Base-by-base conservation (phyloP, 2,329 filamentous ascomycete species). In the Cercospora sp. region DNA sequence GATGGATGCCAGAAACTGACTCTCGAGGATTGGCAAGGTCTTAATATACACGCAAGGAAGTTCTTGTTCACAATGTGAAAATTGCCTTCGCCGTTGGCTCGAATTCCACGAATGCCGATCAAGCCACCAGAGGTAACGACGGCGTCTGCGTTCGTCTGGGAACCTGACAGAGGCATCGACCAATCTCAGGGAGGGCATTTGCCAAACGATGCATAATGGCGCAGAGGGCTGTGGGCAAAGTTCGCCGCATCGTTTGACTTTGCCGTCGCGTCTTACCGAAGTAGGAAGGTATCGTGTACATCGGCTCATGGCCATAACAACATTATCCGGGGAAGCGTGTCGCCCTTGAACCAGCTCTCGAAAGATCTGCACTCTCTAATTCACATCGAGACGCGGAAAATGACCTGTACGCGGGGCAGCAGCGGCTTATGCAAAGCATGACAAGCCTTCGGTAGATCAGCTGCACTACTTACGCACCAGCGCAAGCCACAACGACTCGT, bases 381-480 rank as follows among this genome's bases (percentile, higher is more conserved):
- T 23, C 20, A 9, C 31, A 31, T 36, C n/a, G 45, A 26, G 26
- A 20, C 3, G 33, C 33, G 9, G 26, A 28, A 23, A 26, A 26
- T 18, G 59, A 28, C 20, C 23, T 39, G 18, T 39, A 28, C 36
- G 60, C 60, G 60, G 60, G 60, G 60, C 30, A 16, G 33, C 36
- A 26, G 36, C 16, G 39, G 36, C 60, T 48, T 18, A 48, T 48
- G 60, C 39, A 62, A 18, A 45, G 60, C 36, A 36, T 51, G 39
- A 62, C 60, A 51, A 31, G 60, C 60, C 39, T 48, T 51, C 60
- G 60, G 60, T 30, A 48, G 28, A 36, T 20, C 28, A 55, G 48
- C 48, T 8, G 45, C 16, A 30, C 48, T 63, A 63, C 28, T 51
- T 20, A 12, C 48, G 18, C 45, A 18, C 33, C 45, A 31, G 18